Conservation (phyloP, 169 alveolate species). For the Plasmodium yoelii region DNA sequence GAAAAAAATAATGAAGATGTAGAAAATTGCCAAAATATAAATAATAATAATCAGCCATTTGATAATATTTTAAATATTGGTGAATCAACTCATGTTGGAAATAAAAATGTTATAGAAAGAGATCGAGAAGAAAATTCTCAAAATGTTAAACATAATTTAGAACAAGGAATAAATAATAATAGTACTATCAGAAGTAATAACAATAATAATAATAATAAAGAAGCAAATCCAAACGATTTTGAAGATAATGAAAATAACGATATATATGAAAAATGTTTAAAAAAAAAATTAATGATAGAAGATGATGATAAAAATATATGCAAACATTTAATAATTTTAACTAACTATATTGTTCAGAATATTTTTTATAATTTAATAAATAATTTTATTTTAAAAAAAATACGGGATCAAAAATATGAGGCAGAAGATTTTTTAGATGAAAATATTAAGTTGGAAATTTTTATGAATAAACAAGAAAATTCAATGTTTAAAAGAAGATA, state of each 20-base stretch:
- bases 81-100: background rate
- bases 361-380: constrained; percentile 65
- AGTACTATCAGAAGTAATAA: background rate
- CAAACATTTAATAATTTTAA: constrained; percentile 59
- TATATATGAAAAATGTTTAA: constrained; percentile 45
- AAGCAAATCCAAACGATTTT: background rate
- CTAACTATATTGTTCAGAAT: constrained; percentile 65
- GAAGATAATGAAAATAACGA: constrained; percentile 1
- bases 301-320: constrained; percentile 65
- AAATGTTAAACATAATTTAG: background rate
- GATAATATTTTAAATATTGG: background rate
- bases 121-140: background rate
- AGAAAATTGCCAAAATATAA: background rate
- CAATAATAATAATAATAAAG: background rate
- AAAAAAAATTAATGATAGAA: constrained; percentile 51
- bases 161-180: background rate
- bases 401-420: constrained; percentile 64
- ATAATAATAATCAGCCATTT: background rate
- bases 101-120: background rate
- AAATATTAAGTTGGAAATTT: constrained; percentile 37
- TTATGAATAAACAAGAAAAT: constrained; percentile 68
- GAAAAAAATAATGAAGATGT: constrained; percentile 10
- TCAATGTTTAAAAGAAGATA: constrained; percentile 56
- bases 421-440: constrained; percentile 65
- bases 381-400: constrained; percentile 68